phyloP scores from a whole-genome alignment of 352 stramenopile species.

The Thalassiosira ordinaria region DNA sequence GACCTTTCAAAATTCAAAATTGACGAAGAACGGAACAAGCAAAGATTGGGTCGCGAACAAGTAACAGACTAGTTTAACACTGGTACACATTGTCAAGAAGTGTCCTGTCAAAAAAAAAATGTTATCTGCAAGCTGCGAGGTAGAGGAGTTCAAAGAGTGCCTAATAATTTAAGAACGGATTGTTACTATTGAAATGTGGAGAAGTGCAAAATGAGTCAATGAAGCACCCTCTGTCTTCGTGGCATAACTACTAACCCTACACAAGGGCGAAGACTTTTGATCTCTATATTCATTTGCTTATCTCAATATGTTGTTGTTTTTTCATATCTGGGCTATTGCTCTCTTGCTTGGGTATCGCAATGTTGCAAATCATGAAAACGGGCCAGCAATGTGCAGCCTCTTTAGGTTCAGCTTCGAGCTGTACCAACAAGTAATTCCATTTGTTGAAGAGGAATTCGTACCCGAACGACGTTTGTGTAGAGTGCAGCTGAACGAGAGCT shows the following conservation, averaged over 20 bases:
- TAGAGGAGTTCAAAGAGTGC: no score
- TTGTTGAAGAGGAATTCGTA: conserved; percentile 41
- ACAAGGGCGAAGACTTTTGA: no score
- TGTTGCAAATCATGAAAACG: conserved; percentile 41
- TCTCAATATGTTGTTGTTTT: no score
- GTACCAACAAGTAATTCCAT: conserved; percentile 27
- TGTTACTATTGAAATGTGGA: no score
- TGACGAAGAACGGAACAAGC: not conserved
- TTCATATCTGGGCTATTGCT: conserved; percentile 51
- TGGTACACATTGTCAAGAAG: no score
- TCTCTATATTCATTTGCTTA: no score
- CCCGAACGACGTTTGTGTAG: not conserved
- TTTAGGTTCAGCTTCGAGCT: conserved; percentile 48
- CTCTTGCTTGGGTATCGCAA: conserved; percentile 40
- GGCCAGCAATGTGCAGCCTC: conserved; percentile 2
- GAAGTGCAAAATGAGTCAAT: no score
- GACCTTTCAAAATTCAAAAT: conserved; percentile 7
- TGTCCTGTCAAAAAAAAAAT: no score
- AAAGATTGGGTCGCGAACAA: not conserved
- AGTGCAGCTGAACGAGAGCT: not conserved
- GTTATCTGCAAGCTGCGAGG: no score
- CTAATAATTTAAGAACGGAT: no score
- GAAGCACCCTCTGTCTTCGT: no score
- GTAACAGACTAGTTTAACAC: not conserved
- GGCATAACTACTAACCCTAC: no score